phyloP scores from a whole-genome alignment of 148 eudicot genomes.

The Vaccinium darrowii region DNA sequence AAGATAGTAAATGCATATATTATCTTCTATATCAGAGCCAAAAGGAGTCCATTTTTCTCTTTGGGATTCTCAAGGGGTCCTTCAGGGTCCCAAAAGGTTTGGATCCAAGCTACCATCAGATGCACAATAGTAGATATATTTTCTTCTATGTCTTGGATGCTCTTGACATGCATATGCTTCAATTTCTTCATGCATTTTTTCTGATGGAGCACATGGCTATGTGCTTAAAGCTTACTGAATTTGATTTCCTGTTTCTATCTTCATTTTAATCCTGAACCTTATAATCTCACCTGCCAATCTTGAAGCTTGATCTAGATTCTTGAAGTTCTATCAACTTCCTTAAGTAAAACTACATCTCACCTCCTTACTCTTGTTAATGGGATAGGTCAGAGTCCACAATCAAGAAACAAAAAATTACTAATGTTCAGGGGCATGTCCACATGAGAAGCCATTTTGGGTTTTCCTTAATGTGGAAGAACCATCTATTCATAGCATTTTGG shows the following conservation, averaged over 20 bases:
- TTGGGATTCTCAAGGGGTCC: neutral
- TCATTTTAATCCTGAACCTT: neutral
- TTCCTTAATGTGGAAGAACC: neutral
- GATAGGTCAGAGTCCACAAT: neutral
- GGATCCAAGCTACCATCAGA: neutral
- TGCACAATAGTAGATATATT: neutral
- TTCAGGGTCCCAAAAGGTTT: neutral
- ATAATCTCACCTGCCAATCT: neutral
- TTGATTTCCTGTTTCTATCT: neutral
- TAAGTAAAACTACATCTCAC: neutral
- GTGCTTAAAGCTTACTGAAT: neutral
- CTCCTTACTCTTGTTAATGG: neutral
- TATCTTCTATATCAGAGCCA: neutral
- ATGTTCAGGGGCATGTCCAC: neutral
- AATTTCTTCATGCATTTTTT: conserved; percentile 8
- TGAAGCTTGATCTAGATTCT: neutral
- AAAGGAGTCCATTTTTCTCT: neutral
- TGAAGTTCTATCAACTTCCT: neutral
- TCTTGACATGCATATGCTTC: conserved; percentile 4
- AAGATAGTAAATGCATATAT: neutral
- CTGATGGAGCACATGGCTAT: neutral
- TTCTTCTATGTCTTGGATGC: neutral
- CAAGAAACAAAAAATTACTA: neutral
- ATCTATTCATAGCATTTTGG: neutral
- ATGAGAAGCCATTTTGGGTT: neutral